These are phyloP conservation scores for Fusarium camptoceras DNA, from an alignment of 2,329 filamentous ascomycete species.

Conservation along the genomic window DNA sequence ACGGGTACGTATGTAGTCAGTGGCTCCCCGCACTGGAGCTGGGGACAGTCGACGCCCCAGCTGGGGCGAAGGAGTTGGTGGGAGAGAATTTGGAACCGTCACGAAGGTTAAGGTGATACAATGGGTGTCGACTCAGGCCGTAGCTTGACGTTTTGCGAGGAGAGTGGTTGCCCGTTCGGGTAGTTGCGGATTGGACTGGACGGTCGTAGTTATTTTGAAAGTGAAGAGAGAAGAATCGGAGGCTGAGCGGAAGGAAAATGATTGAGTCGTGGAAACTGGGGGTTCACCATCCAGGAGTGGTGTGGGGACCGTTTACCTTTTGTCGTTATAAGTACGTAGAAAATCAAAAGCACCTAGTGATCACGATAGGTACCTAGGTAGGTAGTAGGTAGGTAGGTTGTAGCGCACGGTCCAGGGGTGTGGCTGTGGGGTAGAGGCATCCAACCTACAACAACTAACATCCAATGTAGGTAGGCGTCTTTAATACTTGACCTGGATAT, in stretches of 20 bases:
- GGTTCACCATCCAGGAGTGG: conserved; percentile 44
- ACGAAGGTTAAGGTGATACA: conserved; percentile 9
- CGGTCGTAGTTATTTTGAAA: conserved; percentile 15
- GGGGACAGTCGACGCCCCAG: conserved; percentile 39
- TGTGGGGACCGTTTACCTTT: conserved; percentile 37
- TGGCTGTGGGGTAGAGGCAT: conserved; percentile 45
- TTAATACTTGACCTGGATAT: background rate
- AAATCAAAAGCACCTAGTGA: conserved; percentile 40
- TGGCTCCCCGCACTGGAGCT: conserved; percentile 46
- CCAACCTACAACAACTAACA: background rate
- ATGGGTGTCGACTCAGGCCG: conserved; percentile 9
- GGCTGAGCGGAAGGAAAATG: conserved; percentile 35
- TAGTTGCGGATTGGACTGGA: conserved; percentile 11
- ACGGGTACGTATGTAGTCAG: conserved; percentile 42
- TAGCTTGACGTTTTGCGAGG: conserved; percentile 3
- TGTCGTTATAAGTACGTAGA: conserved; percentile 12
- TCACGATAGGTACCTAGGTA: conserved; percentile 40
- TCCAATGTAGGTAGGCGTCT: background rate
- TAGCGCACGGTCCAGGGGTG: conserved; percentile 39
- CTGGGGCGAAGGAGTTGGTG: conserved; percentile 26
- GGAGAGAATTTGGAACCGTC: conserved; percentile 27
- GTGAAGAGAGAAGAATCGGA: conserved; percentile 38
- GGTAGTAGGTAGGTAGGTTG: conserved; percentile 26
- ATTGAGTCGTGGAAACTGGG: conserved; percentile 45
- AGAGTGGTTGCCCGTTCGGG: conserved; percentile 7